Base-by-base conservation (phyloP, 495 filamentous ascomycete genomes). In the Cercophora scortea region DNA sequence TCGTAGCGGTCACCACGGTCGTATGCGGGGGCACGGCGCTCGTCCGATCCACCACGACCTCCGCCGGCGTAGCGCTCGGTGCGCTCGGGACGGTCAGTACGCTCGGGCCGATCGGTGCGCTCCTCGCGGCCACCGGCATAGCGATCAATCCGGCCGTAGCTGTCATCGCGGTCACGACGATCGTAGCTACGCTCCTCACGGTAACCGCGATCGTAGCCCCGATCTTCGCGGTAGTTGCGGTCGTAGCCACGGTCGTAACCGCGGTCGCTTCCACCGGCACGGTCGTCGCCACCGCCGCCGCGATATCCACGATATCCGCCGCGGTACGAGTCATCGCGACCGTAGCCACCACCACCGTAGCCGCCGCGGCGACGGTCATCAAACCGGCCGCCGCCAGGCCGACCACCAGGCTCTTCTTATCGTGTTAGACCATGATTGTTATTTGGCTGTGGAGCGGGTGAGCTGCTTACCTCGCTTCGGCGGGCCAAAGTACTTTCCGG, bases 401-500 rank as follows among this genome's bases (percentile, higher is more conserved):
- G 60, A 55, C 66, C 64, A 51, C 49, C 65, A 39, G 52, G 50
- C 57, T 62, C 60, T 58, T 70, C 53, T 69, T 62, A 54, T 42
- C 49, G 45, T 46, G 58, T 62, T 46, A 61, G 43, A 9, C 12
- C 2, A 4, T 2, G 25, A 25, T 7, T 41, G 42, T n/a, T n/a
- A 17, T 42, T 17, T 42, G 42, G 33, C 25, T 25, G 39, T 34
- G 35, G 19, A 44, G 36, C 54, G 43, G 36, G 17, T 13, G 19
- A 16, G 42, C 56, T 47, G 64, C 85, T 77, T 74, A 95, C 93
- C 93, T 76, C 94, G 79, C 84, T 99, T 97, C 52, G 94, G 93
- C 47, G 94, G 94, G 47, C 93, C 93, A 66, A 95, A 96, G 82
- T 99, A 99, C 72, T 97, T 96, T 72, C 93, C 93, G 36, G 93